Percentiles rank a stretch among this genome's conserved stretches.
Evolutionary conservation across 1,139 yeast genomes (phyloP).

Genomic region (Kodamaea derodonti): DNA sequence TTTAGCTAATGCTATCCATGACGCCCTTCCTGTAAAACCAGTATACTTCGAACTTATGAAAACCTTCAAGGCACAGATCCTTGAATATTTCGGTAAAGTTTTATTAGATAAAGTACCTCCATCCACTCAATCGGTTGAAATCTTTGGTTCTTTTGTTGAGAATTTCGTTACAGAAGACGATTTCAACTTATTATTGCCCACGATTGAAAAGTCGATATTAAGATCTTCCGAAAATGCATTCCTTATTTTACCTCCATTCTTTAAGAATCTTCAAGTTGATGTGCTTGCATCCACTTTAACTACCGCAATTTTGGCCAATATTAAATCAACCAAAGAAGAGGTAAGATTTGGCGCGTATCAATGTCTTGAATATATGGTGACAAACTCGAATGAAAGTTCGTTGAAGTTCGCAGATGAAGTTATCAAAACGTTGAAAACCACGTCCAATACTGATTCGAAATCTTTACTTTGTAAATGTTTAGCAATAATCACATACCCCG

Average conservation of each 20-base stretch:
- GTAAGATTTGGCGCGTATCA: slow-evolving; percentile 54
- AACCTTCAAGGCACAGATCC: slow-evolving; percentile 7
- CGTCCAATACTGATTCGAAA: slow-evolving; percentile 70
- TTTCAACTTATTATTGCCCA: slow-evolving; percentile 46
- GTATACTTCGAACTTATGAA: slow-evolving; percentile 22
- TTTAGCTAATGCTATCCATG: slow-evolving; percentile 33
- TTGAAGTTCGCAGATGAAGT: slow-evolving; percentile 45
- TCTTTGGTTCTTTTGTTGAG: slow-evolving; percentile 38
- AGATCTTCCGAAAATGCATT: slow-evolving; percentile 79
- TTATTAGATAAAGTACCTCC: slow-evolving; percentile 46
- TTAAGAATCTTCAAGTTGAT: slow-evolving; percentile 29
- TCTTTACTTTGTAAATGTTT: slow-evolving; percentile 18
- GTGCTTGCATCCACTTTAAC: slow-evolving; percentile 46
- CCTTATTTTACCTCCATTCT: slow-evolving; percentile 48
- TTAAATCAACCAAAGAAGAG: slow-evolving; percentile 67
- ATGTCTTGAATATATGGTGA: slow-evolving; percentile 31
- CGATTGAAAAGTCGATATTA: slow-evolving; percentile 70
- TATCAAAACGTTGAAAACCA: slow-evolving; percentile 53
- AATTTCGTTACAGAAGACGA: slow-evolving; percentile 45
- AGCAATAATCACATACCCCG: slow-evolving; percentile 8
- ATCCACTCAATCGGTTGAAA: slow-evolving; percentile 16
- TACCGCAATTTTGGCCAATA: slow-evolving; percentile 55
- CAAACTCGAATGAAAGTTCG: slow-evolving; percentile 15
- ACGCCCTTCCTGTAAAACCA: slow-evolving; percentile 40
- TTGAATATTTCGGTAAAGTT: slow-evolving; percentile 29